Base-by-base conservation (phyloP, 257 asterid genomes). In the Asclepias syriaca region DNA sequence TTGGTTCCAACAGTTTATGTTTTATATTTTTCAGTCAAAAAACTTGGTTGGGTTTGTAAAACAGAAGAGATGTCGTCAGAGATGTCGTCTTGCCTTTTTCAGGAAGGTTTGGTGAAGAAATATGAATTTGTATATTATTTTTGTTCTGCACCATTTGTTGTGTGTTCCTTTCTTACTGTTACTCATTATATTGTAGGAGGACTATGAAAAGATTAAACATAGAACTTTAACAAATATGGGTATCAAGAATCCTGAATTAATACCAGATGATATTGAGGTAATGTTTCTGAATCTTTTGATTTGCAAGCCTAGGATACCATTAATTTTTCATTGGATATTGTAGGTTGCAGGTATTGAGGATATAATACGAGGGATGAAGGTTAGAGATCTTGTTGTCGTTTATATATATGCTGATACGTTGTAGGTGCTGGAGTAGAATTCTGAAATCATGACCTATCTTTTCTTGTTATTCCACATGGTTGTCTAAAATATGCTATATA, bases 321-420 rank as follows among this genome's bases (percentile, higher is more conserved):
- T 19, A 43, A 76, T 5, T 70, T 43, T 27, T 74, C 46, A 63
- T 69, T 64, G 65, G 51, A 72, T 70, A 51, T 72, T 46, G 21
- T 68, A 92, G 98, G 98, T 93, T 87, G 89, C 85, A 57, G 95
- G 86, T 77, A 88, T 90, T 48, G 98, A 93, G 83, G 96, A 93
- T 57, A 90, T 93, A 77, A 85, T 93, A 69, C 84, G 71, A 70
- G 95, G 87, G 78, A 90, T 93, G 98, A 93, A 93, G 97, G 98
- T 90, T 37, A 81, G 85, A 75, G 69, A 74, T 53, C 43, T 21
- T 54, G 8, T 13, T 32, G 11, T 59, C 58, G 0, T 6, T 54
- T 43, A 32, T 40, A 34, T 45, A n/a, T 67, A 27, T 9, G n/a
- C 12, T 53, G 34, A 29, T 55, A 60, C 59, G 11, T 34, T 8